Evolutionary conservation across 257 asterid genomes (phyloP).

Genomic region (Solanum dulcamara): DNA sequence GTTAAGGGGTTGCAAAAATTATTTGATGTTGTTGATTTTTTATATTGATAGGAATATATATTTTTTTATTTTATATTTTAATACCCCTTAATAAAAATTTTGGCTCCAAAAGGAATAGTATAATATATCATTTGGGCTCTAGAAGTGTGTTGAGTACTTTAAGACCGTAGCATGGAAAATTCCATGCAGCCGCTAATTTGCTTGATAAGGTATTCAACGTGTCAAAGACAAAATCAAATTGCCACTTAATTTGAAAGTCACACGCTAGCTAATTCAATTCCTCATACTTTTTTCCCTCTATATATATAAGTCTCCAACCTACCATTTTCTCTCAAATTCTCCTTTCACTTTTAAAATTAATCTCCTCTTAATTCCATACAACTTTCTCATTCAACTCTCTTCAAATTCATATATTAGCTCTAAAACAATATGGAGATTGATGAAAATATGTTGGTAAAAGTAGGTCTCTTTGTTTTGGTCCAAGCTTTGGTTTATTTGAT

Average conservation of each 20-base stretch:
- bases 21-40: too few species aligned
- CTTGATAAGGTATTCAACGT: neutral
- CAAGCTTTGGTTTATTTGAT: constrained; percentile 58
- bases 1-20: too few species aligned
- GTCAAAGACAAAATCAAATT: neutral
- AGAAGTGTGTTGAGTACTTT: neutral
- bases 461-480: constrained; percentile 40
- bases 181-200: neutral
- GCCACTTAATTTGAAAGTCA: neutral
- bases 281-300: neutral
- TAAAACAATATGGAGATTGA: constrained; percentile 19
- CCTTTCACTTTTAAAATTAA: neutral
- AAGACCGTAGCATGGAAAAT: neutral
- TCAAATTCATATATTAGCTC: neutral
- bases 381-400: neutral
- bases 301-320: neutral
- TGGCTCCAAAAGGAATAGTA: too few species aligned
- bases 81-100: too few species aligned
- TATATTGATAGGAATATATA: too few species aligned
- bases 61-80: too few species aligned
- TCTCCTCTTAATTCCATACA: neutral
- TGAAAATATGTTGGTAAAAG: constrained; percentile 33
- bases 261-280: neutral
- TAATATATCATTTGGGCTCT: too few species aligned
- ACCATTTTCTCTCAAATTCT: neutral